Evolutionary conservation across 805 yeast genomes (phyloP), one percentile per base, ranked within the genome.

Genomic region (Barnettozyma wickerhamii): DNA sequence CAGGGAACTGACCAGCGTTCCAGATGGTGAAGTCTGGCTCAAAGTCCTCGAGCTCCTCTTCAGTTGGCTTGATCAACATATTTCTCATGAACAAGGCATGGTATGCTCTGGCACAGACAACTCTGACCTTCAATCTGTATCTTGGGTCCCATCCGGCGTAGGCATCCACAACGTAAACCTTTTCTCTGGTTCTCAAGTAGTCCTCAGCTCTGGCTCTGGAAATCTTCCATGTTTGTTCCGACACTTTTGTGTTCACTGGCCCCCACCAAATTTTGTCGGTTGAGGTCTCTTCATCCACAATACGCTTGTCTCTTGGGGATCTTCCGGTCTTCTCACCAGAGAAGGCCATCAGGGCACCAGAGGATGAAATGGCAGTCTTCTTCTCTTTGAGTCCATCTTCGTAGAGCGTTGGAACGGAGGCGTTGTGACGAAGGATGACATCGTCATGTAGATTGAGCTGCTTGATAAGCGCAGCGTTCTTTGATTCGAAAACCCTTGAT

Each of bases 71-170:
- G 65, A 91, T 93, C 70, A 91, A 73, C 99, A 91, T 91, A 66
- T 91, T 91, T 60, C 95, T 84, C 99, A 91, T 91, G 74, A 91
- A 91, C 55, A 91, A 71, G 17, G 98, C 98, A 63, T 91, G 99
- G 75, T 91, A 91, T 42, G 99, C 98, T 66, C 99, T 82, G 46
- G 98, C 97, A 72, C 97, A 90, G 41, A 90, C 91, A 50, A 90
- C 82, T 69, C 98, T 80, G 45, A 90, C 95, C 74, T 91, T 91
- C 65, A 90, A 79, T 71, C 98, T 80, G 79, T 91, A 91, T 60
- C 87, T 81, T 60, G 97, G 96, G 66, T 91, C 99, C 99, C 99
- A 91, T 52, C 99, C 99, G 35, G 98, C 99, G 63, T 66, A 91
- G 10, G 98, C 98, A 62, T 91, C 99, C 51, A 91, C 89, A 49